Conservation (phyloP, 768 basidiomycete genomes). For the Termitomyces sp. region DNA sequence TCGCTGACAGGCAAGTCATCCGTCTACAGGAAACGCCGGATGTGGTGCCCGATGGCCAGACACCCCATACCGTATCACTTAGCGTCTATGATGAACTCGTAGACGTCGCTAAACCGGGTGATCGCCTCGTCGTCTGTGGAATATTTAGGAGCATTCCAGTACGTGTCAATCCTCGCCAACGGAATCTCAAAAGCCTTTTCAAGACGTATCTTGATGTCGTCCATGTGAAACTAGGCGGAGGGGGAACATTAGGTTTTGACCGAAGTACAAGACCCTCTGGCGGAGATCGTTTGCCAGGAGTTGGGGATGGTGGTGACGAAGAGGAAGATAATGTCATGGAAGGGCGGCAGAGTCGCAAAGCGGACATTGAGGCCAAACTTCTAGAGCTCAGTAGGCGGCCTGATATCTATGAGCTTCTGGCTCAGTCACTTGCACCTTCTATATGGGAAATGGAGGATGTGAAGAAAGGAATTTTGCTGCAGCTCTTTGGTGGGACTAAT, state of each 20-base stretch:
- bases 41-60: conserved; percentile 96
- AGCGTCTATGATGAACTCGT: conserved; percentile 99
- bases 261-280: conserved; percentile 70
- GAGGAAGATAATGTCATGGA: conserved; percentile 50
- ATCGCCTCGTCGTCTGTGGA: conserved; percentile 85
- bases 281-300: conserved; percentile 64
- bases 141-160: conserved; percentile 96
- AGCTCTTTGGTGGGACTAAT: conserved; percentile 97
- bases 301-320: conserved; percentile 69
- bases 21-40: conserved; percentile 97
- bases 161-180: conserved; percentile 88
- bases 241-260: conserved; percentile 73
- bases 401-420: conserved; percentile 84
- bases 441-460: conserved; percentile 99
- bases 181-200: conserved; percentile 93
- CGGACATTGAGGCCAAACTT: conserved; percentile 79
- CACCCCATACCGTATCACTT: conserved; percentile 94
- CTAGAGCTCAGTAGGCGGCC: conserved; percentile 66
- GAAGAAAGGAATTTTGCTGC: conserved; percentile 95
- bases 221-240: conserved; percentile 78
- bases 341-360: conserved; percentile 44
- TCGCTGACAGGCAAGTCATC: conserved; percentile 93
- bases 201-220: conserved; percentile 97
- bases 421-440: conserved; percentile 85
- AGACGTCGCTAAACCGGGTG: conserved; percentile 94